Base-by-base conservation (phyloP, 345 rosid genomes). In the Cardamine chenopodiifolia region DNA sequence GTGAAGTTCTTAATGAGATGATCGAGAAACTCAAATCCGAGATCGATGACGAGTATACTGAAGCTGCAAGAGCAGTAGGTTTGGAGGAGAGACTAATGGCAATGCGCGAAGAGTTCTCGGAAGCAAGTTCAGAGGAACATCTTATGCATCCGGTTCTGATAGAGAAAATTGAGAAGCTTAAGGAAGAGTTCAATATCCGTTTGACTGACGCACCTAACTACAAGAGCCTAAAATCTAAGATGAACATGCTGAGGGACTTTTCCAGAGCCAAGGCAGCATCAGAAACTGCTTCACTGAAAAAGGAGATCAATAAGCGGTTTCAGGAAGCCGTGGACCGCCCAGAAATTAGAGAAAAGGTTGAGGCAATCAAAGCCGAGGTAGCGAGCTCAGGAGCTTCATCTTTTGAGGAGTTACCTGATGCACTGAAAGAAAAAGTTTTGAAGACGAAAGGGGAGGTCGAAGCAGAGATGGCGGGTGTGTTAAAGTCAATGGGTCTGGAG, bases 211-310 rank as follows among this genome's bases (percentile, higher is more conserved):
- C 96, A 4, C 87, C 96, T 59, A 90, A 91, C 70, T 86, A 82
- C 68, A 69, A 76, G 25, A 87, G 71, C 80, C 82, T 94, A 68
- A 84, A 82, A 74, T 78, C 83, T 63, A 94, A 91, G 87, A 77
- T 87, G 62, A 85, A 84, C 81, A 86, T 83, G 95, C 82, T 91
- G 79, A 81, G 80, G 75, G 95, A 88, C 80, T 72, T 91, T 53
- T 72, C 88, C 45, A 81, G 77, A 81, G 87, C 88, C 78, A 89
- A 85, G 76, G 72, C 72, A 40, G 76, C 73, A 66, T 79, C 28
- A 76, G 83, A 59, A 73, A 68, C 83, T 78, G 76, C 71, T 59
- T 68, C 65, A 39, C 35, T 40, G 66, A 82, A 83, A 77, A 79
- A 76, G 63, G 90, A 88, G 73, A 66, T 93, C 60, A 73, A 86